Percentiles rank a stretch among this genome's conserved stretches.
These are phyloP conservation scores for Orbilia blumenaviensis DNA, from an alignment of 2,329 filamentous ascomycete species.

Conservation along the genomic window DNA sequence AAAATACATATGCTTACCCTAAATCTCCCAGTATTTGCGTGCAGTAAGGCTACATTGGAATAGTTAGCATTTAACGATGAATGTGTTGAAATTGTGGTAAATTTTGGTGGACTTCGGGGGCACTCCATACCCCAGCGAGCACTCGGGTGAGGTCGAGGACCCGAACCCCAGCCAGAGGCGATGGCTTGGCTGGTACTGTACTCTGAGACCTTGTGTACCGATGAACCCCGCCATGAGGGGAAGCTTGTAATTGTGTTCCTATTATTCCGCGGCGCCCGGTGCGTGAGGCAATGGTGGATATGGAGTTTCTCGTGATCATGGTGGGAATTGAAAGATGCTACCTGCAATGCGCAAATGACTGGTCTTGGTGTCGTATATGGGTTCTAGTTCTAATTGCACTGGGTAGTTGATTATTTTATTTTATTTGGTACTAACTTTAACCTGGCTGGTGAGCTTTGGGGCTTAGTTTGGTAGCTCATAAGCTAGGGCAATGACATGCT, in stretches of 20 bases:
- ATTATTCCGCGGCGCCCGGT: not conserved
- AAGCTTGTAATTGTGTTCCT: not conserved
- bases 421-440: no score
- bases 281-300: not conserved
- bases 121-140: slow-evolving; percentile 79
- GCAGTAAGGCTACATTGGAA: slow-evolving; percentile 79
- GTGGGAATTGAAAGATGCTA: slow-evolving; percentile 9
- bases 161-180: slow-evolving; percentile 81
- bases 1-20: slow-evolving; percentile 66
- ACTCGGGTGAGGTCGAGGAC: slow-evolving; percentile 98
- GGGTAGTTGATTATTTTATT: no score
- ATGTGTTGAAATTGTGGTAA: slow-evolving; percentile 15
- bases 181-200: slow-evolving; percentile 29
- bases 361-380: not conserved
- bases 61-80: not conserved
- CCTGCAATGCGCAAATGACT: no score
- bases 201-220: slow-evolving; percentile 31
- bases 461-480: no score
- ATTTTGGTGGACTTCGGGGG: slow-evolving; percentile 22
- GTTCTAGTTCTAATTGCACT: not conserved
- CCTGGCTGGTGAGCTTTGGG: not conserved
- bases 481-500: not conserved
- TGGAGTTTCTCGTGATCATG: not conserved
- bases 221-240: not conserved
- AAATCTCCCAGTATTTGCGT: slow-evolving; percentile 96